phyloP scores from a whole-genome alignment of 2,329 filamentous ascomycete genomes.

The Rhynchosporium secalis region DNA sequence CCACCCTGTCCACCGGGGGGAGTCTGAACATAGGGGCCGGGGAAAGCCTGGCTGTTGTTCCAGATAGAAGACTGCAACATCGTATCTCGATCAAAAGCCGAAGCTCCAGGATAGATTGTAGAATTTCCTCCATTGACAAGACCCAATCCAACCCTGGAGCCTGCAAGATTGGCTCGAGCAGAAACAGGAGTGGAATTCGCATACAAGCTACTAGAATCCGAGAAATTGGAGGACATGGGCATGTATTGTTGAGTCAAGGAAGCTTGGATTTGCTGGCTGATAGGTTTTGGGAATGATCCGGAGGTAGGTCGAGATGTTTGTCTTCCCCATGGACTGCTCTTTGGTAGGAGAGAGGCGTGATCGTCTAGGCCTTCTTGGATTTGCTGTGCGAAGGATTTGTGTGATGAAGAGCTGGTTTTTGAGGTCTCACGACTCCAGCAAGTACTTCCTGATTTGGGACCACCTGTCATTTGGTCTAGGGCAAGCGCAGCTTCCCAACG shows the following conservation, averaged over 20 bases:
- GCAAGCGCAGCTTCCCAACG: slow-evolving; percentile 29
- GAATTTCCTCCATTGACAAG: slow-evolving; percentile 30
- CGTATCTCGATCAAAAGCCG: slow-evolving; percentile 32
- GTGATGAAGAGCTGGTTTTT: not conserved
- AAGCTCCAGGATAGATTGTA: slow-evolving; percentile 31
- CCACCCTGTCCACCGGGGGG: slow-evolving; percentile 51
- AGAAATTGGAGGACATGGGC: slow-evolving; percentile 43
- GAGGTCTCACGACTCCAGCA: slow-evolving; percentile 14
- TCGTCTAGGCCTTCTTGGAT: slow-evolving; percentile 13
- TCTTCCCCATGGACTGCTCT: slow-evolving; percentile 23
- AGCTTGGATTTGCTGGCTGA: slow-evolving; percentile 33
- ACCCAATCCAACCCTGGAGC: slow-evolving; percentile 12
- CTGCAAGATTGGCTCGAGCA: slow-evolving; percentile 16
- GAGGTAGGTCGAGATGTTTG: slow-evolving; percentile 17
- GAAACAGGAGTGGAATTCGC: slow-evolving; percentile 43
- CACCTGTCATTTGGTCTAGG: slow-evolving; percentile 34
- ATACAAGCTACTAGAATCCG: slow-evolving; percentile 53
- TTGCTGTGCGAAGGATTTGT: slow-evolving; percentile 12
- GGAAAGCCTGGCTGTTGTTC: slow-evolving; percentile 30
- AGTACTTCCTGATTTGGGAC: slow-evolving; percentile 4
- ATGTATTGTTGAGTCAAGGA: slow-evolving; percentile 32
- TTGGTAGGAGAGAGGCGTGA: not conserved
- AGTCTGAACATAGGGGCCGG: slow-evolving; percentile 44
- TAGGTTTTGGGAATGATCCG: slow-evolving; percentile 19
- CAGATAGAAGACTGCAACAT: slow-evolving; percentile 40